These are phyloP conservation scores for Emericellopsis atlantica DNA, from an alignment of 2,329 filamentous ascomycete genomes.

Conservation along the genomic window DNA sequence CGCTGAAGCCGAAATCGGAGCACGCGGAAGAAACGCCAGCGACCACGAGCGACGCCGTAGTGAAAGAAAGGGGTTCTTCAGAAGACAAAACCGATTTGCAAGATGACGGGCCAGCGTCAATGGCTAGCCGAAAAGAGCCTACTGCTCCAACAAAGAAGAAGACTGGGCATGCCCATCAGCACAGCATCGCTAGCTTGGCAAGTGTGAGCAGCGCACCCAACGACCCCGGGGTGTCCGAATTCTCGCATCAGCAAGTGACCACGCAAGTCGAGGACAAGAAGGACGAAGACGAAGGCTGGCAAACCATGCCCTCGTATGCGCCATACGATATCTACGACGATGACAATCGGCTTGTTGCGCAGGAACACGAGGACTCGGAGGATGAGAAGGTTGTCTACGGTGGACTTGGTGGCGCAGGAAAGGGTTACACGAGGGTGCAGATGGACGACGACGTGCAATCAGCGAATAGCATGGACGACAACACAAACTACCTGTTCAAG, in stretches of 20 bases:
- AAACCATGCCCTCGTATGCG: slow-evolving; percentile 87
- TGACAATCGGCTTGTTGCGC: slow-evolving; percentile 74
- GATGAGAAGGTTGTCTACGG: slow-evolving; percentile 58
- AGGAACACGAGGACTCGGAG: slow-evolving; percentile 62
- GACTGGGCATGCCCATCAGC: slow-evolving; percentile 1
- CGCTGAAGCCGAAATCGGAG: neutral
- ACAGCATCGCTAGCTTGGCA: slow-evolving; percentile 1
- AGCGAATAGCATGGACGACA: slow-evolving; percentile 91
- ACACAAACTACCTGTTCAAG: slow-evolving; percentile 91
- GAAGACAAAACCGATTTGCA: neutral
- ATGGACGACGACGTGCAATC: slow-evolving; percentile 92
- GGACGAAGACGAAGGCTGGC: slow-evolving; percentile 60
- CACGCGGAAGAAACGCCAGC: neutral
- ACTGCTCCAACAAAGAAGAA: neutral
- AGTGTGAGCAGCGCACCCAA: neutral
- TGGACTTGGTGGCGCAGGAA: slow-evolving; percentile 77
- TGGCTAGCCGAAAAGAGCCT: neutral
- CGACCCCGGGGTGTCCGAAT: slow-evolving; percentile 38
- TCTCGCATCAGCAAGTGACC: slow-evolving; percentile 75
- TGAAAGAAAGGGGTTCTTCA: neutral
- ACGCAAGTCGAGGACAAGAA: slow-evolving; percentile 39
- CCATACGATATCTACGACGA: slow-evolving; percentile 95
- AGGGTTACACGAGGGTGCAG: slow-evolving; percentile 90
- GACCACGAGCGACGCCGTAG: neutral
- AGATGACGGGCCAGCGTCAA: neutral